Base-by-base conservation (phyloP, 495 filamentous ascomycete genomes). In the Collariella sp. region DNA sequence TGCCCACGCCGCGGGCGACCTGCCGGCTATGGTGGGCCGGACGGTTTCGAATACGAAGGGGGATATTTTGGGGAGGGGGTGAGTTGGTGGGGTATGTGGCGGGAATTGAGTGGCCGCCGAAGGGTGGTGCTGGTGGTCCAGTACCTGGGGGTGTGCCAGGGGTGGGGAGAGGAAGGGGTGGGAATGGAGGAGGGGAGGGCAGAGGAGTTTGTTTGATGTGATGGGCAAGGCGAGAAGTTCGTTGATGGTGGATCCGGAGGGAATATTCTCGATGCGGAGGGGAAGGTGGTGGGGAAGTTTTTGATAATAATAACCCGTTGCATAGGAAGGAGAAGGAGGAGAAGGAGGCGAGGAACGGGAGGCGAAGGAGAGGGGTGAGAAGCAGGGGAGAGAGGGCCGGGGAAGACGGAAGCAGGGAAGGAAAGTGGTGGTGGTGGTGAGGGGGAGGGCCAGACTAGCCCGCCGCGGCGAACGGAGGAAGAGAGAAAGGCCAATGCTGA, bases 81-180 rank as follows among this genome's bases (percentile, higher is more conserved):
- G 72, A 75, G 40, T 54, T 76, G 11, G 53, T 75, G n/a, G 75
- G 75, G 22, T 76, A 76, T 42, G 73, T 76, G 7, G 69, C 64
- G 3, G 71, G 76, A 33, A 65, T 76, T 36, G 72, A 75, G 52
- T 61, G 64, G 26, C 56, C 59, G 0, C 52, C 36, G n/a, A n/a
- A n/a, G n/a, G n/a, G n/a, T n/a, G n/a, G n/a, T n/a, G n/a, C n/a
- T n/a, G n/a, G n/a, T n/a, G n/a, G n/a, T n/a, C n/a, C n/a, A n/a
- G n/a, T n/a, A n/a, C n/a, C n/a, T n/a, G n/a, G n/a, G n/a, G n/a
- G n/a, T n/a, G n/a, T n/a, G n/a, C n/a, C n/a, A n/a, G n/a, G n/a
- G n/a, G n/a, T n/a, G n/a, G n/a, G n/a, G n/a, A n/a, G n/a, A n/a
- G n/a, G n/a, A n/a, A n/a, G n/a, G n/a, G n/a, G n/a, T n/a, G n/a